Base-by-base conservation (phyloP, 352 stramenopile species). In the Thalassiosira hispida region DNA sequence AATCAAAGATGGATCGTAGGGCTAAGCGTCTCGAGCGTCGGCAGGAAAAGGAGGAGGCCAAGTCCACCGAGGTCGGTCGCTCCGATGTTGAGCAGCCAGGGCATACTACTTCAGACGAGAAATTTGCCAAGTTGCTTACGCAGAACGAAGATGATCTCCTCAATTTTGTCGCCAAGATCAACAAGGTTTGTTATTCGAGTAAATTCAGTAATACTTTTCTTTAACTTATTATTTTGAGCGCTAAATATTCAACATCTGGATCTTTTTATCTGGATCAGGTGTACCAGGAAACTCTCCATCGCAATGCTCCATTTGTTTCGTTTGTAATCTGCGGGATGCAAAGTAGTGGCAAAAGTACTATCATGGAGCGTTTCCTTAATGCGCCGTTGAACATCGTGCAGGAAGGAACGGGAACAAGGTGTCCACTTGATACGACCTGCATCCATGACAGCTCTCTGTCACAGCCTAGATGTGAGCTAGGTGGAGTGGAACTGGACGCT, bases 321-420 rank as follows among this genome's bases (percentile, higher is more conserved):
- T 91, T 92, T 83, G 87, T 92, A 4, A 88, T 92, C 57, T 91
- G 84, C 76, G 87, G 87, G 4, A 92, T 91, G 84, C 87, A 92
- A 59, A 84, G 67, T n/a, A 75, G 73, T 61, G 87, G 87, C 51
- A 92, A 92, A 47, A 80, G 52, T 64, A 92, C 87, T 5, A 87
- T 92, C 55, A 91, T 92, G 87, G 87, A 92, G 64, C 67, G 87
- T 14, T 92, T 92, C 63, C 53, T 92, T 46, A 85, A 85, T 35
- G 72, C 78, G 11, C 73, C 81, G n/a, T 46, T 92, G 0, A 92
- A 92, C 64, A 92, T 92, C 62, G 79, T 92, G 1, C 87, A 92
- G 69, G 79, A 90, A 81, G 87, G 87, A 16, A 92, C 87, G 20
- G 87, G 87, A 60, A 92, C 87, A 52, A 55, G 87, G 23, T 92